Evolutionary conservation across 1,139 yeast species (phyloP), one percentile per base, ranked within the genome.

Genomic region (Yamadazyma diddensiae): DNA sequence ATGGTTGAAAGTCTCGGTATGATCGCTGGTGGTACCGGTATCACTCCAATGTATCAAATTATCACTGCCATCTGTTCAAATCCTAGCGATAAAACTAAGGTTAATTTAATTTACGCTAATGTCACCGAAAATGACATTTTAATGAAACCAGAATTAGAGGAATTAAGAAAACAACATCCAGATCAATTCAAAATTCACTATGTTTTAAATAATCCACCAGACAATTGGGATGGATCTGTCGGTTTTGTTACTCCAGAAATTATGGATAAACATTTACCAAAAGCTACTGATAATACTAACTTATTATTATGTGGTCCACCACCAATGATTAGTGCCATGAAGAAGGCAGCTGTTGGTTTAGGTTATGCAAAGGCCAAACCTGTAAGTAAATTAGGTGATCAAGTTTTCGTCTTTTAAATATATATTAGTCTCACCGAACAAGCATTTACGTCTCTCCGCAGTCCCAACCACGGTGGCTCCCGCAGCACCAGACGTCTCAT

Each of bases 21-120:
- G 67, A 72, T 92, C 50, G 97, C 97, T 47, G 98, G 96, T 49
- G 98, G 98, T 54, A 75, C 94, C 30, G 97, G 97, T 62, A 87
- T 92, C 62, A 86, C 97, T 19, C 98, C 97, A 41, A 73, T 90
- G 70, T 88, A 73, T 71, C 98, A 92, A 66, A 65, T 92, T 57
- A 62, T 86, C 45, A 80, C 77, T 48, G 79, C 79, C 44, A 73
- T 83, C 50, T 65, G 81, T 55, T 70, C 71, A 50, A 78, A 88
- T 68, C 87, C 94, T 28, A 64, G 63, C 23, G 97, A 90, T 65
- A 82, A 84, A 59, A 92, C 97, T 52, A 82, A 83, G 69, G 76
- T 92, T 43, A 71, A 78, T 46, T 71, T 92, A 51, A 60, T 82
- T 54, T 88, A 85, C 64, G 97, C 95, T 46, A 82, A 81, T 59